Conservation (phyloP, 1,284 basidiomycete genomes). For the Cutaneotrichosporon arboriforme region DNA sequence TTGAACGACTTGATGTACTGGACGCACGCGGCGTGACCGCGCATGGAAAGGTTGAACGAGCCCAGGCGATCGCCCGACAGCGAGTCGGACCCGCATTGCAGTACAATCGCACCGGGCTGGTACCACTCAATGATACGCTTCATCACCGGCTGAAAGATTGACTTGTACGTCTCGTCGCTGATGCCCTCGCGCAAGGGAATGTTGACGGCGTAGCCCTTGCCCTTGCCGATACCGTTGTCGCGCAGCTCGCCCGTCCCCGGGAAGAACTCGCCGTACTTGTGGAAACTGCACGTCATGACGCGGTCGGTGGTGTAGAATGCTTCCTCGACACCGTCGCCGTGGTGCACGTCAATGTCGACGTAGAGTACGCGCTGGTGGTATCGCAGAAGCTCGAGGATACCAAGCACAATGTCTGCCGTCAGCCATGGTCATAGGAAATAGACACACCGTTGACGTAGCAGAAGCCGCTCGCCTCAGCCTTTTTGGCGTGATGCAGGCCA, state of each 20-base stretch:
- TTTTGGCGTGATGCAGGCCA: constrained; percentile 96
- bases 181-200: constrained; percentile 95
- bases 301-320: constrained; percentile 98
- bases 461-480: constrained; percentile 96
- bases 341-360: constrained; percentile 98
- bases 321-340: constrained; percentile 98
- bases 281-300: constrained; percentile 97
- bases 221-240: constrained; percentile 87
- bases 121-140: constrained; percentile 92
- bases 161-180: constrained; percentile 91
- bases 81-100: constrained; percentile 99
- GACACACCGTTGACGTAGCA: constrained; percentile 91
- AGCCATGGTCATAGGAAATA: neutral
- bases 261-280: constrained; percentile 99
- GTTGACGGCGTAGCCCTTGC: constrained; percentile 88
- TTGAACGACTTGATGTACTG: constrained; percentile 96
- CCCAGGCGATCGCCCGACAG: constrained; percentile 95
- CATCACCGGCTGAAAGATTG: constrained; percentile 94
- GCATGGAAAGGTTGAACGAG: constrained; percentile 94
- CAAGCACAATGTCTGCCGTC: constrained; percentile 81
- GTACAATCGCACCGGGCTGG: constrained; percentile 88
- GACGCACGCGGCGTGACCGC: constrained; percentile 96
- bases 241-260: constrained; percentile 95
- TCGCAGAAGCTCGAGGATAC: constrained; percentile 87
- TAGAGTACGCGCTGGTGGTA: constrained; percentile 95